Base-by-base conservation (phyloP, 345 rosid genomes). In the Mallotus nudiflorus region DNA sequence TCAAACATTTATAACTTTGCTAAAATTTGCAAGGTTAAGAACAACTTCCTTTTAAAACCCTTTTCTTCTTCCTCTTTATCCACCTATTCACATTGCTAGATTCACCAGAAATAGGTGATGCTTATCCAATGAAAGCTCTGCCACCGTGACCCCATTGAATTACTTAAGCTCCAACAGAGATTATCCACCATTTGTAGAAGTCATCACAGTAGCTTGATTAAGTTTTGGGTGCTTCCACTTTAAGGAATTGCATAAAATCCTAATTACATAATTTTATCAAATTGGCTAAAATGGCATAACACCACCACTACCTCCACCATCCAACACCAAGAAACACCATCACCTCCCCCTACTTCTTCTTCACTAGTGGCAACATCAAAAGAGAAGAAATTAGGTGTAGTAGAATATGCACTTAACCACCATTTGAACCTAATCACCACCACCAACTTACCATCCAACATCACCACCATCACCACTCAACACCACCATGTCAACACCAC, bases 131-230 rank as follows among this genome's bases (percentile, higher is more conserved):
- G 81, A 1, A 78, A 78, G 22, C 54, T 63, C 46, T 77, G 65
- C 67, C 83, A 83, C 2, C 89, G 91, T 16, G 68, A 64, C 8
- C 82, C 77, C 58, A 80, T 89, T 71, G 78, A 69, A 4, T 68
- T 16, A 20, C 67, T 57, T 9, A 77, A 85, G 69, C 86, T 95
- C 7, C 79, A 66, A 58, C 88, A 88, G 29, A 78, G 86, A 5
- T 72, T 95, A 3, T 75, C 88, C 10, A 76, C 82, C 50, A 82
- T 92, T 45, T 86, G 97, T 75, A 69, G 90, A 70, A 92, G 91
- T 73, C 89, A 95, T 75, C 96, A 92, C 72, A 78, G 77, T 14
- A 89, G 93, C 72, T 79, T 95, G 39, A 70, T 82, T 57, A 89
- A 76, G 57, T 95, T 12, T 85, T 86, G 28, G 99, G 99, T 3